A percentile compares a stretch with the other conserved stretches of the same genome.
Conservation (phyloP, 768 basidiomycete genomes). For the Coprinopsis cinerea region DNA sequence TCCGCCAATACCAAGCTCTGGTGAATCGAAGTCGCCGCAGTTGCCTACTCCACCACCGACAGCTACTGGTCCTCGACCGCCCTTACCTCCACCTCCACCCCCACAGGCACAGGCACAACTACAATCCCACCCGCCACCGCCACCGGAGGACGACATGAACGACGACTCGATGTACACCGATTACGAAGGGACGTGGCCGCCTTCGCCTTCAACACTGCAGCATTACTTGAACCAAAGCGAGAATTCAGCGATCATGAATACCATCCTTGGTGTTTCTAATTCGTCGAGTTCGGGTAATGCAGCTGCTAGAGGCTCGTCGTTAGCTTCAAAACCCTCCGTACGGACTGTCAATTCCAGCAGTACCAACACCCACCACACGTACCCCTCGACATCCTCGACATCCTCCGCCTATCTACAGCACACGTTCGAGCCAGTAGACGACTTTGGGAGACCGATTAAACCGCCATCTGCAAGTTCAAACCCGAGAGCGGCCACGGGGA, state of each 20-base stretch:
- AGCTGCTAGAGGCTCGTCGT: too few relatives aligned
- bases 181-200: conserved; percentile 1
- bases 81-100: not conserved
- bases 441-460: not conserved
- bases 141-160: not conserved
- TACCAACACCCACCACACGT: too few relatives aligned
- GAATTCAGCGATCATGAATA: too few relatives aligned
- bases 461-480: not conserved
- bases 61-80: not conserved
- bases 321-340: too few relatives aligned
- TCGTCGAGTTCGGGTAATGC: too few relatives aligned
- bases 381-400: too few relatives aligned
- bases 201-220: not conserved
- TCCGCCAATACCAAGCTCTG: not conserved
- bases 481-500: not conserved
- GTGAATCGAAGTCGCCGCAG: not conserved
- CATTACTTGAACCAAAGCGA: too few relatives aligned
- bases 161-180: conserved; percentile 1
- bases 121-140: not conserved
- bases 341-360: too few relatives aligned
- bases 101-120: not conserved
- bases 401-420: not conserved
- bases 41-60: not conserved
- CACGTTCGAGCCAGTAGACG: not conserved
- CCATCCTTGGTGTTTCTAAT: too few relatives aligned